Evolutionary conservation across 176 grass and related monocot genomes (phyloP), one percentile per base, ranked within the genome.

Genomic region (Lolium perenne): DNA sequence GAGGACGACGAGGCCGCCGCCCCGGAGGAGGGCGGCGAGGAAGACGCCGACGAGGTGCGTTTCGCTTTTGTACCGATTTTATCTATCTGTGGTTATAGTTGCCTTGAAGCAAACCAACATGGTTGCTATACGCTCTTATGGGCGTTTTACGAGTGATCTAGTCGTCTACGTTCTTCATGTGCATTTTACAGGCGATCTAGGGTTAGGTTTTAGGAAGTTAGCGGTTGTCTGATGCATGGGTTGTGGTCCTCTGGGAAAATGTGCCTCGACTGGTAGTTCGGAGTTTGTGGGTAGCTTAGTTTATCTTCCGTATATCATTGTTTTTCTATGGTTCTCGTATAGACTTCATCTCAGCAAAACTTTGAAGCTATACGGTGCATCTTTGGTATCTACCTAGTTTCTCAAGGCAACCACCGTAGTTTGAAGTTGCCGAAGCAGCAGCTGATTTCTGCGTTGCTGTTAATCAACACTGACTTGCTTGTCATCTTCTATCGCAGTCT

Each of bases 1-100:
- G 91, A 90, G 76, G 91, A 93, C 71, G 91, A 93, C 38, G 88
- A 92, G 15, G 67, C 41, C 62, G 58, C 22, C 18, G 59, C 83
- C 32, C 26, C 14, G 47, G 63, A 77, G 59, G 29, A 78, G 60
- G 73, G 32, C 47, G 73, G 14, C 59, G 70, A 61, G 3, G 82
- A 61, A 41, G 53, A 62, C 4, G 85, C 64, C 50, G 82, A 78
- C 67, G 78, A 82, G 85, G 91, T 93, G 57, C 56, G 76, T 35
- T 32, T 18, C 2, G 47, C 6, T 29, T 54, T 66, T 51, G 22
- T 26, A 46, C 74, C 11, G 63, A 50, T 61, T 35, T 35, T 35
- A 35, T 35, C 8, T 45, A 10, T 18, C 0, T 79, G 18, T 53
- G 43, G 41, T 35, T 40, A 66, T 62, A 53, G 83, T n/a, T 76